phyloP scores from a whole-genome alignment of 495 filamentous ascomycete genomes.

The Aspergillus taichungensis region DNA sequence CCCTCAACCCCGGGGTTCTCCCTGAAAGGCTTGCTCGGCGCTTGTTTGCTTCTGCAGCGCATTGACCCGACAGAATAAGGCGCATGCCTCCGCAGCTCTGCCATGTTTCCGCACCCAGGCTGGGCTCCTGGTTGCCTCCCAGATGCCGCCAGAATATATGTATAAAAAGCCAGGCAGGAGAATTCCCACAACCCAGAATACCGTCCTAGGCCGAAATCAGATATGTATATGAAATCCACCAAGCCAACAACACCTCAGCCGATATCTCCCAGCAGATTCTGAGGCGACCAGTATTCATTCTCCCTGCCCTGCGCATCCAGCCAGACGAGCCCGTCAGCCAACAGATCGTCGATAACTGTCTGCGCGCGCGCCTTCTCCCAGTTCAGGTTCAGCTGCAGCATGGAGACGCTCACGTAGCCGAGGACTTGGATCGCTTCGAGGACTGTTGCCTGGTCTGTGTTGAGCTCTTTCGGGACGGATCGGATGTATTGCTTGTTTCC shows the following conservation, averaged over 20 bases:
- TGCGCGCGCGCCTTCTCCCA: constrained; percentile 81
- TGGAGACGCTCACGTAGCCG: constrained; percentile 81
- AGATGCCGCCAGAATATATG: no score
- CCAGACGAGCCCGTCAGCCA: constrained; percentile 92
- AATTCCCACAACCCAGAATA: no score
- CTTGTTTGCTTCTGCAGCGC: no score
- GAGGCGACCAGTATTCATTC: constrained; percentile 93
- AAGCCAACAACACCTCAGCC: constrained; percentile 16
- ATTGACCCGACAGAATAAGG: no score
- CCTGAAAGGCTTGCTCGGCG: no score
- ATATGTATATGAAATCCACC: neutral
- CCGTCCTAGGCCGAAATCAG: no score
- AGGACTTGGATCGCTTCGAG: constrained; percentile 80
- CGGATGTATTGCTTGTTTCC: constrained; percentile 82
- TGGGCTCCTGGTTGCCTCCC: no score
- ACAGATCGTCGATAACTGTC: constrained; percentile 81
- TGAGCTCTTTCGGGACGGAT: constrained; percentile 91
- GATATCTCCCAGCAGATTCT: constrained; percentile 34
- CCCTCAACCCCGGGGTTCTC: no score
- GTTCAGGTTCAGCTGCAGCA: constrained; percentile 81
- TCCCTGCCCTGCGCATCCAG: constrained; percentile 79
- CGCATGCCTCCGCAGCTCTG: no score
- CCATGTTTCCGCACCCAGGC: no score
- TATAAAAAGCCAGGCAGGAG: no score
- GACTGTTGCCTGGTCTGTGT: constrained; percentile 86